Percentiles rank a stretch among this genome's conserved stretches.
phyloP scores from a whole-genome alignment of 2,329 filamentous ascomycete genomes.

The Botrytis porri region DNA sequence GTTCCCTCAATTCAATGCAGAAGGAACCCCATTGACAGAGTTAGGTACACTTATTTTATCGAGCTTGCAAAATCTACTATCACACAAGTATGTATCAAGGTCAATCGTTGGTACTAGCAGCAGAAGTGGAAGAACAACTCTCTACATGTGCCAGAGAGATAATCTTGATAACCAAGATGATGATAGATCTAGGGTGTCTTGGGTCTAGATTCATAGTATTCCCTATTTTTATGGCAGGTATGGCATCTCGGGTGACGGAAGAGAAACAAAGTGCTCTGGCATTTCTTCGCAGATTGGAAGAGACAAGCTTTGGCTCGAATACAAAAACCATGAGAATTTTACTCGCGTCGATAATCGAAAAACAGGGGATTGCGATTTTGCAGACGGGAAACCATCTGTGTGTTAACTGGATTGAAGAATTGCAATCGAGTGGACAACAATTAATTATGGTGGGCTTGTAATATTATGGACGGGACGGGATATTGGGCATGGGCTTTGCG shows the following conservation, averaged over 20 bases:
- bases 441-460: slow-evolving; percentile 52
- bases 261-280: slow-evolving; percentile 48
- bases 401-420: slow-evolving; percentile 50
- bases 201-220: slow-evolving; percentile 49
- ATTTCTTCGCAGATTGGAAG: slow-evolving; percentile 48
- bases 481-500: not conserved
- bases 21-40: slow-evolving; percentile 8
- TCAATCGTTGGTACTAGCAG: slow-evolving; percentile 44
- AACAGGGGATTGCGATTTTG: slow-evolving; percentile 34
- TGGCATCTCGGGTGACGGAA: slow-evolving; percentile 41
- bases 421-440: slow-evolving; percentile 45
- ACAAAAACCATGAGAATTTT: slow-evolving; percentile 45
- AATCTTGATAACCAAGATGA: slow-evolving; percentile 43
- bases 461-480: not conserved
- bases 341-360: slow-evolving; percentile 41
- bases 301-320: slow-evolving; percentile 48
- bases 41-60: slow-evolving; percentile 47
- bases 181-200: slow-evolving; percentile 41
- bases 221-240: slow-evolving; percentile 53
- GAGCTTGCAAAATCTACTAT: slow-evolving; percentile 50
- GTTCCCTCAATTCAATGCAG: not conserved
- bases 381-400: slow-evolving; percentile 42
- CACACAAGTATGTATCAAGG: slow-evolving; percentile 52
- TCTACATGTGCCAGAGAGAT: slow-evolving; percentile 46
- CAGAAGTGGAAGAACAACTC: slow-evolving; percentile 43